Conservation (phyloP, 2,329 filamentous ascomycete species). For the Cercospora sesami region DNA sequence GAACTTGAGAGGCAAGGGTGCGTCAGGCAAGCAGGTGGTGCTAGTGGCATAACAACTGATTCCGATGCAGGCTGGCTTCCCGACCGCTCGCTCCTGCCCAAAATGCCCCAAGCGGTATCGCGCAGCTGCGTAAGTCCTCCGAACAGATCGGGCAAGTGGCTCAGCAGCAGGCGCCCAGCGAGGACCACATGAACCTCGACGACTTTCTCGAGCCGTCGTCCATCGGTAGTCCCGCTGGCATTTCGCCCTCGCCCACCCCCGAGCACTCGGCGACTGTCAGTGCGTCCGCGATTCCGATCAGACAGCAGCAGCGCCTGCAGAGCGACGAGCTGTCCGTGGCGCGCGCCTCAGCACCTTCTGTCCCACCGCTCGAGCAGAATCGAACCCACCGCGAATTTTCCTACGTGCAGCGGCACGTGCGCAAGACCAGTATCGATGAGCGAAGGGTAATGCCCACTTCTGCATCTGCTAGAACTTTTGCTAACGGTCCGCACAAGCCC, state of each 20-base stretch:
- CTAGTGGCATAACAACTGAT: neutral
- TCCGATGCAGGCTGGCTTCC: conserved; percentile 22
- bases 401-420: conserved; percentile 74
- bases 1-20: conserved; percentile 45
- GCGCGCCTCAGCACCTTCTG: conserved; percentile 60
- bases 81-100: conserved; percentile 23
- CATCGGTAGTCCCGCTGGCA: conserved; percentile 55
- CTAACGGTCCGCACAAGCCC: conserved; percentile 52
- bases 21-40: neutral
- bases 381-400: conserved; percentile 67
- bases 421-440: conserved; percentile 88
- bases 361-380: conserved; percentile 53
- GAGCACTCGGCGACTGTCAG: conserved; percentile 24
- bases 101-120: conserved; percentile 80
- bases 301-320: conserved; percentile 70
- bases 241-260: conserved; percentile 46
- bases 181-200: conserved; percentile 78
- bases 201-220: conserved; percentile 82
- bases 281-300: conserved; percentile 75
- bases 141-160: conserved; percentile 40
- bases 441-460: conserved; percentile 64
- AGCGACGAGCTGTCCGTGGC: conserved; percentile 59
- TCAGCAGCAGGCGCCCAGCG: conserved; percentile 32
- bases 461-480: neutral
- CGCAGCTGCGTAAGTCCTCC: conserved; percentile 76